Evolutionary conservation across 352 stramenopile genomes (phyloP).

Genomic region (Globisporangium perplexum): DNA sequence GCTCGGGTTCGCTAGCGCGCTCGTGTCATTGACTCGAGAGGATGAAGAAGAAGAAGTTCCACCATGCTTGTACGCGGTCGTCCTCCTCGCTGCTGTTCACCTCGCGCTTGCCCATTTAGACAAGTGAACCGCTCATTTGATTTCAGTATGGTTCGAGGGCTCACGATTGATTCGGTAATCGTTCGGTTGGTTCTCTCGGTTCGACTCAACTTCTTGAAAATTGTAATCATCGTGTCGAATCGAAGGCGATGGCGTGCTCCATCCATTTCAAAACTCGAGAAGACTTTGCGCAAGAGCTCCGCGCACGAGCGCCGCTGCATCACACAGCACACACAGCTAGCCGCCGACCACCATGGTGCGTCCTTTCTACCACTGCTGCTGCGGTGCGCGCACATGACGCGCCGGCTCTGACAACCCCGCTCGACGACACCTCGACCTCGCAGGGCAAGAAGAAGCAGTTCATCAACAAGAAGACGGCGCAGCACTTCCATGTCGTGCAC

Average conservation of each 20-base stretch:
- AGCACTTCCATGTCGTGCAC: slow-evolving; percentile 86
- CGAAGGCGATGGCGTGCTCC: background rate
- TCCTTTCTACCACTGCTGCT: background rate
- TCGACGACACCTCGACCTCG: background rate
- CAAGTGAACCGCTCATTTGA: no score
- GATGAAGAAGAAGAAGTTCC: no score
- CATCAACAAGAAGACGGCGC: slow-evolving; percentile 82
- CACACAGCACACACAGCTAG: background rate
- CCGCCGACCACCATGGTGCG: background rate
- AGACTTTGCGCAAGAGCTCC: no score
- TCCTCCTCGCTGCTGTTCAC: no score
- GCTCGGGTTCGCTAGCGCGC: no score
- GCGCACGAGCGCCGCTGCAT: background rate
- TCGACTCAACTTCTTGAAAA: no score
- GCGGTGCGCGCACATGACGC: no score
- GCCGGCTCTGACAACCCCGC: background rate
- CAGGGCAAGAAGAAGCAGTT: slow-evolving; percentile 77
- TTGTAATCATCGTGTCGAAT: no score
- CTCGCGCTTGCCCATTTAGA: no score
- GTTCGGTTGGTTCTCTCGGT: background rate
- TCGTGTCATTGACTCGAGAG: no score
- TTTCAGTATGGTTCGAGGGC: no score
- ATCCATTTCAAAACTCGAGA: slow-evolving; percentile 5
- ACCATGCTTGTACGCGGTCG: no score
- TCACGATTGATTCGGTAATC: background rate